Conservation (phyloP, 805 yeast species). For the Candida khao-thaluensis region DNA sequence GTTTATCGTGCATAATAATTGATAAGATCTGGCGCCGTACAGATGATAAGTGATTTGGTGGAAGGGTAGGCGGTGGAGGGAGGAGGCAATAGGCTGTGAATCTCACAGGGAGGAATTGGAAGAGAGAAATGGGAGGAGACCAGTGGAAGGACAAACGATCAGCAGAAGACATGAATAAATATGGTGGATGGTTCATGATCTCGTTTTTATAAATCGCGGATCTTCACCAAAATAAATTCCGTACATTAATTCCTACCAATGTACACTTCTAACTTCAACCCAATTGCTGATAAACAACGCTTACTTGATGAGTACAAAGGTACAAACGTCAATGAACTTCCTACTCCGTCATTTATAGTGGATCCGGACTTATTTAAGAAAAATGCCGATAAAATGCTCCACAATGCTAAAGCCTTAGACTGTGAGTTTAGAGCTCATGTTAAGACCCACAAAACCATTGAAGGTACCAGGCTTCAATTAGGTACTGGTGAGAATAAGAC, state of each 20-base stretch:
- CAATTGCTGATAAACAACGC: conserved; percentile 22
- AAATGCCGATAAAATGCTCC: conserved; percentile 53
- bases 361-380: conserved; percentile 37
- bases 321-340: conserved; percentile 42
- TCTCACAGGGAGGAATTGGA: no score
- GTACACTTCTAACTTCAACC: conserved; percentile 16
- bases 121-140: no score
- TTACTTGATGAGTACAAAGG: conserved; percentile 37
- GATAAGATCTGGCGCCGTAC: background rate
- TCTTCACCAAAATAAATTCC: no score
- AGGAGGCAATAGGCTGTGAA: no score
- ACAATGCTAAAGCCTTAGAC: conserved; percentile 36
- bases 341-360: conserved; percentile 61
- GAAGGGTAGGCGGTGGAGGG: no score
- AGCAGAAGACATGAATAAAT: no score
- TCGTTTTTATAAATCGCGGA: no score
- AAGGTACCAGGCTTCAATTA: conserved; percentile 56
- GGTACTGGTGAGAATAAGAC: conserved; percentile 37
- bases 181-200: no score
- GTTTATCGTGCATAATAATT: no score
- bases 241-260: no score
- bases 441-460: conserved; percentile 70
- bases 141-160: no score
- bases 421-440: conserved; percentile 66
- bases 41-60: background rate